phyloP scores from a whole-genome alignment of 495 filamentous ascomycete species.

The Penicillium riverlandense region DNA sequence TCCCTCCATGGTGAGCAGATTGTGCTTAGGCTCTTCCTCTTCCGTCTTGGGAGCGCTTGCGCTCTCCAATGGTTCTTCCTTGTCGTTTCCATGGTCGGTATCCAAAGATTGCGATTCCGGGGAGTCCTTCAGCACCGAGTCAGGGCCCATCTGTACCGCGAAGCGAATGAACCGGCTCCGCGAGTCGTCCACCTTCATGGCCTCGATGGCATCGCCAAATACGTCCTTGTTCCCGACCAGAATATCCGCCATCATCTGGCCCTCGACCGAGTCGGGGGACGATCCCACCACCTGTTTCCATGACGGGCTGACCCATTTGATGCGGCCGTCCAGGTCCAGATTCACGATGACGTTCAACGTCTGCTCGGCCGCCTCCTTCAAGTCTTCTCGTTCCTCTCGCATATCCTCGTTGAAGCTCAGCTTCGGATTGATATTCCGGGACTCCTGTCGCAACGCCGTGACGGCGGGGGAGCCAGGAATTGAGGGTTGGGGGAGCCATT shows the following conservation, averaged over 20 bases:
- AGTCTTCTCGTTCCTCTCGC: slow-evolving; percentile 76
- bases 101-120: slow-evolving; percentile 31
- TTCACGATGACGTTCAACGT: slow-evolving; percentile 93
- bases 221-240: slow-evolving; percentile 69
- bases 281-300: slow-evolving; percentile 93
- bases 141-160: slow-evolving; percentile 63
- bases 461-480: slow-evolving; percentile 45
- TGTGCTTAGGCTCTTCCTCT: slow-evolving; percentile 37
- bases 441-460: slow-evolving; percentile 47
- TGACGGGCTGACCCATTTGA: slow-evolving; percentile 95
- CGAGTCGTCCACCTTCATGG: slow-evolving; percentile 88
- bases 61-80: slow-evolving; percentile 11
- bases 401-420: slow-evolving; percentile 62
- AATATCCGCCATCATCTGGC: slow-evolving; percentile 71
- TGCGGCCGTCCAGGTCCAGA: slow-evolving; percentile 75
- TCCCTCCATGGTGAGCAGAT: slow-evolving; percentile 74
- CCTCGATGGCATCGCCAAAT: slow-evolving; percentile 76
- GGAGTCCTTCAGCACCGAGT: slow-evolving; percentile 55
- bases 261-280: slow-evolving; percentile 60
- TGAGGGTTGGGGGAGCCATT: slow-evolving; percentile 33
- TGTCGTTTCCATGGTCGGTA: slow-evolving; percentile 2
- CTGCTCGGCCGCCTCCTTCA: slow-evolving; percentile 93
- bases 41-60: slow-evolving; percentile 33
- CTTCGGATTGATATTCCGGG: slow-evolving; percentile 33
- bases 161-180: slow-evolving; percentile 89